A percentile compares a stretch with the other conserved stretches of the same genome.
Evolutionary conservation across 83 land plant genomes (phyloP).

Genomic region (Diphasiastrum complanatum): DNA sequence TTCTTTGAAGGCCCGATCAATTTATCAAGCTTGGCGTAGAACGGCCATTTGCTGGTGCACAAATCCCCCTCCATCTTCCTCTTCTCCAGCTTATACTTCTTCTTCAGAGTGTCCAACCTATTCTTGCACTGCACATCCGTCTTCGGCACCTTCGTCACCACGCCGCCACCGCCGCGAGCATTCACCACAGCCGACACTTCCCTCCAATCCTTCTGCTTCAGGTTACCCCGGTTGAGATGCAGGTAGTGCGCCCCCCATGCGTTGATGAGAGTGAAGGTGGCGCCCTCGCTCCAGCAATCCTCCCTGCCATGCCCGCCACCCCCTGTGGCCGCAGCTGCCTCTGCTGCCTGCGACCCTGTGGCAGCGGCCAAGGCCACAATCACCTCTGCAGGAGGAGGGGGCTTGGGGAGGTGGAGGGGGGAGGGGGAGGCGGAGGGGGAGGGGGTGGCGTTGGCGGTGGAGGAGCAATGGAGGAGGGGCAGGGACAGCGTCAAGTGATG

Average conservation of each 20-base stretch:
- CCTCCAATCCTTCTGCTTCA: constrained; percentile 5
- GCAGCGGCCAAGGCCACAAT: too few relatives aligned
- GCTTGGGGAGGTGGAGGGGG: neutral
- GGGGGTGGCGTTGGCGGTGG: neutral
- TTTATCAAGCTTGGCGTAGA: constrained; percentile 6
- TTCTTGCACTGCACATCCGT: too few relatives aligned
- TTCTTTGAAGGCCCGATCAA: constrained; percentile 14
- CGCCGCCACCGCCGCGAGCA: neutral
- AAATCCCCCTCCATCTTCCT: constrained; percentile 7
- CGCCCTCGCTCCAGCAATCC: constrained; percentile 1
- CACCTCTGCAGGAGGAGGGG: neutral
- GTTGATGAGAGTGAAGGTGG: neutral
- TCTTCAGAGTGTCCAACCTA: constrained; percentile 11
- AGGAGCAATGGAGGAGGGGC: neutral
- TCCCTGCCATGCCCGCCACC: neutral
- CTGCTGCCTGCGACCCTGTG: too few relatives aligned
- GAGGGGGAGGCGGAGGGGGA: too few relatives aligned
- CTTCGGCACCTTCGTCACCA: neutral
- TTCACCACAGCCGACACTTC: neutral
- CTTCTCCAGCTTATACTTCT: too few relatives aligned
- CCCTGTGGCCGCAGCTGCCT: neutral
- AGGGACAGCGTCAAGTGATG: too few relatives aligned
- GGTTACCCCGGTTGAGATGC: neutral
- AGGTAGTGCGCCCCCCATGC: neutral
- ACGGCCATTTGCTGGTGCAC: constrained; percentile 5